Evolutionary conservation across 208 protist genomes (phyloP), one percentile per base, ranked within the genome.

Genomic region (Endotrypanum monterogeii): DNA sequence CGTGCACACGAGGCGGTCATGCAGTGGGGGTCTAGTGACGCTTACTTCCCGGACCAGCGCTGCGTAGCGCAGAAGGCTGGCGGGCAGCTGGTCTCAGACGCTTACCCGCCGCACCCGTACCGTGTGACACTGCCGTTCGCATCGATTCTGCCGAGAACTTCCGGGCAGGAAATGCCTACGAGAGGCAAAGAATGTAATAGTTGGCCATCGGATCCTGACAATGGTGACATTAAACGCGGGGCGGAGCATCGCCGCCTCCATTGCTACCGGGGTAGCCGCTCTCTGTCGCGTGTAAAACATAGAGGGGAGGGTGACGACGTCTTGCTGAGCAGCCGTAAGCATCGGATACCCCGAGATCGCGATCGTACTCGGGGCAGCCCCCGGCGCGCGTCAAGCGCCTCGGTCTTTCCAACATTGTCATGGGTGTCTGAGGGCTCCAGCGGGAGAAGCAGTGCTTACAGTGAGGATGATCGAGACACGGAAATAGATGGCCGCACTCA

Each of bases 41-140:
- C 41, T 7, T 48, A 62, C 51, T 52, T 3, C 9, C 67, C 51
- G 48, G 57, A 73, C 23, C 39, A 18, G 58, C 35, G n/a, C 23
- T 73, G 48, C 50, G 51, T 63, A 0, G 25, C 8, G 12, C 60
- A 79, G 46, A 60, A 63, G 58, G 61, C 32, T 62, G 30, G 32
- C 57, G 41, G 16, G 35, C n/a, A 5, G 61, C 61, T 52, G n/a
- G 20, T 41, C 5, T 39, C 18, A 14, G 35, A 18, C 8, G 39
- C 2, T 30, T 25, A 30, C 41, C 39, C 41, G 61, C 41, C 20
- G 41, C 61, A 67, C 61, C 37, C 61, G 32, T 67, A 67, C 23
- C n/a, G 12, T 37, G 23, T 51, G 3, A 39, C 39, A 20, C n/a
- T 52, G 23, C 61, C 23, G 23, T 39, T 23, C n/a, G 57, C 35